A percentile compares a stretch with the other conserved stretches of the same genome.
phyloP scores from a whole-genome alignment of 2,329 filamentous ascomycete genomes.

The Thyridium curvatum region DNA sequence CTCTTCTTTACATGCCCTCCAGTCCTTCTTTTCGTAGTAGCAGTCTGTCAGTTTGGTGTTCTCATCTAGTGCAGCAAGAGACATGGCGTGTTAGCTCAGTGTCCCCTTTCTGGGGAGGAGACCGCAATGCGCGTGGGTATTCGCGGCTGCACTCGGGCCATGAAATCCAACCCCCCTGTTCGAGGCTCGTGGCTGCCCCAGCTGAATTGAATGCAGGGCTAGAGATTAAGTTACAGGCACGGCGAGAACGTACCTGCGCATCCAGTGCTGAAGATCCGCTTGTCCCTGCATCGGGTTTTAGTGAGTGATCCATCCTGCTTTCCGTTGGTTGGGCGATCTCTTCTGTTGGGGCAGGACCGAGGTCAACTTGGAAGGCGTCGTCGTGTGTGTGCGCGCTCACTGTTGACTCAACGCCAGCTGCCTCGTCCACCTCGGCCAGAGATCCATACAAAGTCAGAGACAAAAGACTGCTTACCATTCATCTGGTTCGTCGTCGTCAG shows the following conservation, averaged over 20 bases:
- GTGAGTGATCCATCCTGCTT: constrained; percentile 5
- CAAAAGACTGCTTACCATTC: constrained; percentile 64
- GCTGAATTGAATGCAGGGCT: no score
- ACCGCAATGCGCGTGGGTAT: not conserved
- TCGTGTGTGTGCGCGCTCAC: no score
- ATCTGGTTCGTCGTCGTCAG: constrained; percentile 83
- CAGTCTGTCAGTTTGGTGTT: constrained; percentile 91
- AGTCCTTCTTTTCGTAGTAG: constrained; percentile 94
- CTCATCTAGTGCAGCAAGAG: constrained; percentile 53
- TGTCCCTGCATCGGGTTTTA: constrained; percentile 61
- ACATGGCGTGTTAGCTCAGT: constrained; percentile 1
- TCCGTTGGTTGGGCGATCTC: constrained; percentile 1
- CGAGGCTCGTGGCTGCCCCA: not conserved
- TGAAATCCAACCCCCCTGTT: not conserved
- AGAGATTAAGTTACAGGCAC: no score
- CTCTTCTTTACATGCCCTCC: constrained; percentile 82
- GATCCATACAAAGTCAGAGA: no score
- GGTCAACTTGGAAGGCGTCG: no score
- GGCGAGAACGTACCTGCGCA: constrained; percentile 64
- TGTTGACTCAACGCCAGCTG: no score
- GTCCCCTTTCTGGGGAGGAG: no score
- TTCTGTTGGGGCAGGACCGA: no score
- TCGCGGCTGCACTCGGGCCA: not conserved
- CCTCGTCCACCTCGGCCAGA: not conserved
- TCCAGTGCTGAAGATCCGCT: constrained; percentile 94